A percentile compares a stretch with the other conserved stretches of the same genome.
Evolutionary conservation across 1,139 yeast species (phyloP).

Genomic region (Debaryomycetaceae sp.): DNA sequence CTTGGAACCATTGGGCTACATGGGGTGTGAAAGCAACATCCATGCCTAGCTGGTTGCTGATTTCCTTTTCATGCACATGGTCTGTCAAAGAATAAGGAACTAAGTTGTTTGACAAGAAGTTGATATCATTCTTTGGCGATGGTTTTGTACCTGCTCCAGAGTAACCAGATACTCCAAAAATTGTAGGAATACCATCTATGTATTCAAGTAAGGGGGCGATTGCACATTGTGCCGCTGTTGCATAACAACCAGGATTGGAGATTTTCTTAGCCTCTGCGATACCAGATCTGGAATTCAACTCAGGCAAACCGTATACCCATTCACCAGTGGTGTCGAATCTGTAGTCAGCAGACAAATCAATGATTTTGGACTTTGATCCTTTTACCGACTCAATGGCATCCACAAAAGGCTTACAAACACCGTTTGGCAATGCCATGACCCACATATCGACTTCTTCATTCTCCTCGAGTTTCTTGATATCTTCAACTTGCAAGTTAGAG

Average conservation of each 20-base stretch:
- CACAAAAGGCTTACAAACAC: conserved; percentile 96
- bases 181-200: conserved; percentile 67
- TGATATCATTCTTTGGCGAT: conserved; percentile 87
- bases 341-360: conserved; percentile 94
- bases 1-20: conserved; percentile 99
- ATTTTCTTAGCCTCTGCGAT: conserved; percentile 79
- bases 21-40: conserved; percentile 92
- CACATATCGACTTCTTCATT: conserved; percentile 84
- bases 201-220: conserved; percentile 76
- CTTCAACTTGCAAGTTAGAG: conserved; percentile 84
- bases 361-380: conserved; percentile 65
- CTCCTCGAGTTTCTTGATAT: conserved; percentile 73
- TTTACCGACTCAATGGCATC: conserved; percentile 77
- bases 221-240: conserved; percentile 94
- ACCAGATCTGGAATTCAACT: conserved; percentile 58
- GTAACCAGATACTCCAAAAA: conserved; percentile 96
- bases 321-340: conserved; percentile 84
- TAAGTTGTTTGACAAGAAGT: conserved; percentile 70
- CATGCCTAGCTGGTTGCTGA: conserved; percentile 72
- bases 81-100: conserved; percentile 95
- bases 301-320: conserved; percentile 95
- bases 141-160: conserved; percentile 99
- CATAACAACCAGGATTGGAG: conserved; percentile 98
- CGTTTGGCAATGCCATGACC: conserved; percentile 99
- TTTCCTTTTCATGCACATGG: conserved; percentile 93